phyloP scores from a whole-genome alignment of 352 stramenopile species.

The Phytophthora sp. region DNA sequence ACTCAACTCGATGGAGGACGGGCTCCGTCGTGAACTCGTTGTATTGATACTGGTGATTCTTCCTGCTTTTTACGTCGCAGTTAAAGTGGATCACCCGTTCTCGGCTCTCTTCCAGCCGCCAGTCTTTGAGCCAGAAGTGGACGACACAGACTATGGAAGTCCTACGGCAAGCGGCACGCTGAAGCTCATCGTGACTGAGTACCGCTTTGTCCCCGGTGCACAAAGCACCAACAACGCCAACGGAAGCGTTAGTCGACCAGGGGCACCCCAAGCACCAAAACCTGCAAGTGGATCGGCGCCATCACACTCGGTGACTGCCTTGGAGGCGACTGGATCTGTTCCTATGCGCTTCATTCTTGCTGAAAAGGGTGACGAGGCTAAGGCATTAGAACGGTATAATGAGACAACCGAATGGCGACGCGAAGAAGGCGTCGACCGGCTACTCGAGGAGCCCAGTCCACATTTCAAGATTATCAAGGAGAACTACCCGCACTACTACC shows the following conservation, averaged over 20 bases:
- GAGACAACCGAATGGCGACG: conserved; percentile 80
- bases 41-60: conserved; percentile 66
- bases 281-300: background rate
- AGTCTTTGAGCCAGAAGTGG: conserved; percentile 23
- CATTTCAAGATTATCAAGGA: conserved; percentile 89
- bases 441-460: conserved; percentile 68
- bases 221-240: conserved; percentile 16
- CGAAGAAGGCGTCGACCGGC: conserved; percentile 80
- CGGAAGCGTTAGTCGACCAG: conserved; percentile 26
- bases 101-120: conserved; percentile 63
- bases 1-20: conserved; percentile 45
- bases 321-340: conserved; percentile 41
- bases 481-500: conserved; percentile 92
- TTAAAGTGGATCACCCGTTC: conserved; percentile 80
- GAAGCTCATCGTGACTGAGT: conserved; percentile 81
- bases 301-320: conserved; percentile 27
- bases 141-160: conserved; percentile 24
- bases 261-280: conserved; percentile 8
- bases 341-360: conserved; percentile 75
- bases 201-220: conserved; percentile 51
- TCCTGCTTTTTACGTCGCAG: conserved; percentile 68
- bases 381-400: conserved; percentile 71
- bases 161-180: conserved; percentile 43
- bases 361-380: conserved; percentile 77
- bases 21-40: conserved; percentile 56